Evolutionary conservation across 2,329 filamentous ascomycete species (phyloP).

Genomic region (Pseudofabraea citricarpa): DNA sequence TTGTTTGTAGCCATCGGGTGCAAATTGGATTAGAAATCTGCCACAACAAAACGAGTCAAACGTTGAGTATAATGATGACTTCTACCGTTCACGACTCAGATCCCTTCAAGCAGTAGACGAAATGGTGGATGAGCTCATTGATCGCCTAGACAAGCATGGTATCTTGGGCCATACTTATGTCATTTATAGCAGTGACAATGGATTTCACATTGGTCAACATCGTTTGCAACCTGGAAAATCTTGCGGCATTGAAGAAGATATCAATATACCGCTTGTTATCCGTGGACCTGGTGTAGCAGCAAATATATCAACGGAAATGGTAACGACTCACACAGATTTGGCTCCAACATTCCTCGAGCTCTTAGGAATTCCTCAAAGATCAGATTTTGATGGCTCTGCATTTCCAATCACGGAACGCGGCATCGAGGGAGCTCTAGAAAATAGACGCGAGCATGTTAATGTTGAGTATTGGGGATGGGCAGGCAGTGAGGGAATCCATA

Average conservation of each 20-base stretch:
- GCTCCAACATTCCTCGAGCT: constrained; percentile 41
- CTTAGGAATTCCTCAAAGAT: constrained; percentile 25
- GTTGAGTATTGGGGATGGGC: constrained; percentile 39
- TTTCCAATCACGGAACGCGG: constrained; percentile 30
- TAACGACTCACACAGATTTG: constrained; percentile 50
- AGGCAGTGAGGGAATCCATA: constrained; percentile 15
- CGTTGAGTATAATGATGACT: constrained; percentile 42
- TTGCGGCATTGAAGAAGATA: constrained; percentile 44
- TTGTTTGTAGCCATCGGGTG: constrained; percentile 31
- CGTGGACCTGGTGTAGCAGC: constrained; percentile 49
- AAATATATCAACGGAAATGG: constrained; percentile 31
- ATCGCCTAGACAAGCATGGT: constrained; percentile 32
- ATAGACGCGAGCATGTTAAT: constrained; percentile 38
- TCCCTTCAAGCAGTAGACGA: constrained; percentile 50
- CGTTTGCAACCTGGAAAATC: constrained; percentile 43
- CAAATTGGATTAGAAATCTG: constrained; percentile 39
- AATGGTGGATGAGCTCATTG: constrained; percentile 41
- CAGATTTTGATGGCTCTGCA: constrained; percentile 40
- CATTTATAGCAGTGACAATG: constrained; percentile 52
- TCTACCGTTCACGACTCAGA: constrained; percentile 44
- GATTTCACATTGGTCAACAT: constrained; percentile 46
- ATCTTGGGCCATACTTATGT: constrained; percentile 44
- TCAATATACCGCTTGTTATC: constrained; percentile 47
- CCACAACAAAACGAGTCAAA: constrained; percentile 33
- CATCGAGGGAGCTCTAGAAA: constrained; percentile 7